A percentile compares a stretch with the other conserved stretches of the same genome.
These are phyloP conservation scores for Cyclotella sp. DNA, from an alignment of 108 stramenopile species.

Conservation along the genomic window DNA sequence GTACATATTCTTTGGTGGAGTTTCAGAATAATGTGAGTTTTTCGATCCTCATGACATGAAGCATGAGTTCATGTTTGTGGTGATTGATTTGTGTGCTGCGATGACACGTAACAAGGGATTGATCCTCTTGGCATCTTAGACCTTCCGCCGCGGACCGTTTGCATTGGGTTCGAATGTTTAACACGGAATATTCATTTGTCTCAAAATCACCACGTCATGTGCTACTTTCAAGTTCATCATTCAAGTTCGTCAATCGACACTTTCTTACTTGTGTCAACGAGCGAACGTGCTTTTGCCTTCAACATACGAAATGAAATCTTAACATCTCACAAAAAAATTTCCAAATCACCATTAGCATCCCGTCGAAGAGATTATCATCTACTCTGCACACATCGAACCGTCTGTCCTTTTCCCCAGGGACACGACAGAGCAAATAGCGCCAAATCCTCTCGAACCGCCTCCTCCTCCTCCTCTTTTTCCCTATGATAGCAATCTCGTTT, in stretches of 20 bases:
- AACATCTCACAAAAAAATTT: constrained; percentile 7
- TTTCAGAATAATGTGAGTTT: constrained; percentile 52
- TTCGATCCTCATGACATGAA: neutral
- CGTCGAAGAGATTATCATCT: constrained; percentile 26
- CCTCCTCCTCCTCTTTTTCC: constrained; percentile 23
- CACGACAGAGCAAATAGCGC: constrained; percentile 10
- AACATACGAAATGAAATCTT: neutral
- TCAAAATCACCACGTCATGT: too few relatives aligned
- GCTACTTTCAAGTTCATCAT: too few relatives aligned
- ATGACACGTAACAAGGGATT: neutral
- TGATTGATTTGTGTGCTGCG: neutral
- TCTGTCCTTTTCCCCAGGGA: constrained; percentile 35
- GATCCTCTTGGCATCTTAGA: too few relatives aligned
- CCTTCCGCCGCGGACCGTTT: too few relatives aligned
- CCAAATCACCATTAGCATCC: constrained; percentile 24
- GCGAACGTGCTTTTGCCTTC: neutral
- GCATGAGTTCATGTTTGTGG: neutral
- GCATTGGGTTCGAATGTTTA: too few relatives aligned
- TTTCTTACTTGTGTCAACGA: neutral
- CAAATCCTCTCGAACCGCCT: constrained; percentile 6
- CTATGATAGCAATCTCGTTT: neutral
- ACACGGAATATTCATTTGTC: too few relatives aligned
- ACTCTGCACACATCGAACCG: constrained; percentile 52
- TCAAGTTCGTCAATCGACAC: too few relatives aligned
- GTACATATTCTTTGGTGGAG: constrained; percentile 43